Base-by-base conservation (phyloP, 805 yeast species). In the Lipomyces starkeyi region DNA sequence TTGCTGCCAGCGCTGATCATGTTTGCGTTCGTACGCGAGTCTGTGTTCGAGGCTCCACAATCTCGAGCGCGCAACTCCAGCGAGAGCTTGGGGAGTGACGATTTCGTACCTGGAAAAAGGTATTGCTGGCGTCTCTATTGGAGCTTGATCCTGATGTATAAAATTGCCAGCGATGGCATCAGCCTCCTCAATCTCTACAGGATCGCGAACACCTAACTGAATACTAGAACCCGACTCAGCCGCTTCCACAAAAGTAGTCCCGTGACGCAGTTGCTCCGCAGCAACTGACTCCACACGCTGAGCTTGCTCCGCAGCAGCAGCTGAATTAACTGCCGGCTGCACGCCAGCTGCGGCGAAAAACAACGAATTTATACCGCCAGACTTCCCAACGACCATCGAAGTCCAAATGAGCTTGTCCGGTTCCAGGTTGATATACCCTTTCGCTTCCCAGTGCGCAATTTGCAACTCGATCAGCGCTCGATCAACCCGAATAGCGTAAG, bases 321-420 rank as follows among this genome's bases (percentile, higher is more conserved):
- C 58, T 6, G 47, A 25, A 14, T 11, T 32, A 13, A 25, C 43
- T 5, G 55, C 66, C 4, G 70, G 66, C 37, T 64, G 64, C 52
- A 62, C 57, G 14, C 64, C 61, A 13, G 63, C 65, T 11, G 63
- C 58, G 6, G 59, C 52, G 20, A 58, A 62, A 20, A 58, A 60
- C 54, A 69, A 35, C 35, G 72, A 69, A 43, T 69, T 69, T 22
- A 91, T 88, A 14, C 97, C 97, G 27, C 95, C 92, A 0, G 93
- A 88, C 0, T 95, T 94, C 0, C 97, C 97, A 73, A 87, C 84
- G n/a, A 91, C 84, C 78, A 91, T 83, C 0, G 93, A 93, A 73
- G 89, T 90, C 97, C 97, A 92, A 14, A 91, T 70, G 14, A 92
- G 79, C 55, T 83, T 82, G 0, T 80, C 79, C 2, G 86, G 84